Evolutionary conservation across 768 basidiomycete genomes (phyloP), one percentile per base, ranked within the genome.

Genomic region (Calocybe indica): DNA sequence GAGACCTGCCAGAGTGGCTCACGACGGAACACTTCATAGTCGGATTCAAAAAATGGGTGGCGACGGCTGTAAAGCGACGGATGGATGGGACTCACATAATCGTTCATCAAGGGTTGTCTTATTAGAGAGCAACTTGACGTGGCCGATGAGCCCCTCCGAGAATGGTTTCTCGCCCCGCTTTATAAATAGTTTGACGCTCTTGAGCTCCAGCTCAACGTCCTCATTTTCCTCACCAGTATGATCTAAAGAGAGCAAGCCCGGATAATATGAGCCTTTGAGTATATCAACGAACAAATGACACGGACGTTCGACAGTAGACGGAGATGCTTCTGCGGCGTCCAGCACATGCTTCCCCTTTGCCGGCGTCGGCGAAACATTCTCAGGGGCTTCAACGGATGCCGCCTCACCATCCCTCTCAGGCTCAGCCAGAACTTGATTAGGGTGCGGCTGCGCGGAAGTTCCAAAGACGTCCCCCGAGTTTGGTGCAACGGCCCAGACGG

Each of bases 1-100:
- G 83, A 78, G 0, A 85, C 79, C 55, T 85, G 79, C 71, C 80
- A 79, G 29, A 86, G 62, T 0, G 82, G 84, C 52, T 85, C 84
- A 5, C 84, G 79, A 6, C 83, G 78, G 64, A 87, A 85, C 10
- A 85, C 84, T 84, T 22, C 22, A 22, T 4, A 22, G 22, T 22
- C 22, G 22, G 52, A 7, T 38, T 40, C 29, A 29, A 15, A 22
- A 8, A 41, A 36, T 30, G 15, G 40, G 15, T n/a, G 8, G 10
- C 40, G 30, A 38, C 28, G 22, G n/a, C n/a, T 30, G 22, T 40
- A 37, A 34, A 22, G 12, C 7, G 28, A 14, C 51, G 39, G 39
- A 40, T 40, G 36, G 37, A 45, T 13, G 40, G 46, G 43, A 70
- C 75, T 64, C 53, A 80, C 79, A 60, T 31, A 81, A 47, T 12